Evolutionary conservation across 108 stramenopile genomes (phyloP), one percentile per base, ranked within the genome.

Genomic region (Hondaea fermentalgiana): DNA sequence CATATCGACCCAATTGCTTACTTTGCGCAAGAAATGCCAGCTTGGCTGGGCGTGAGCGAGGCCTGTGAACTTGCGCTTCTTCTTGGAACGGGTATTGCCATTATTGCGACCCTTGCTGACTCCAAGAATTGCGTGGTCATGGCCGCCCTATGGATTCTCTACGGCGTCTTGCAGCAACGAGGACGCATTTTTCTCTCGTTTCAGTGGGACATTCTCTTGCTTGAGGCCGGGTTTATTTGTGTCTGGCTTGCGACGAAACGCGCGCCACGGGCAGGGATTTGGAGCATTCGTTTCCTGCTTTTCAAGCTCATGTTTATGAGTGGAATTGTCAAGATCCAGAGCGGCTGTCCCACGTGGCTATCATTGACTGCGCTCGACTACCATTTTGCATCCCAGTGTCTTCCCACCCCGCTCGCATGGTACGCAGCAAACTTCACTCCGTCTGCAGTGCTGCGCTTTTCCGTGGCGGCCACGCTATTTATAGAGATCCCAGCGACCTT

Each of bases 121-220:
- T 28, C 49, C 19, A 6, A 45, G 23, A 47, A 49, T 47, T 19
- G 42, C 44, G 4, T 59, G 5, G 55, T 90, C 8, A 57, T 91
- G 58, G 53, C 57, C 16, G 10, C n/a, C 17, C 49, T 90, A 5
- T 88, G 57, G 21, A 2, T 71, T 8, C 5, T 43, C 44, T 90
- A 92, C 60, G 59, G 59, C 28, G 5, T 53, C 4, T 29, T 90
- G 8, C 55, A 72, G 17, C 17, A 5, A 17, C 5, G 10, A 4
- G 60, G 69, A 42, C 58, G 91, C 3, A 60, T 87, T 1, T 95
- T 96, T 72, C 95, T 95, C 58, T 87, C 88, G 23, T 96, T 96
- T 91, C 96, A 96, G 93, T 96, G 96, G 96, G 96, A 96, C 60
- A 92, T 91, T 12, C 72, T 96, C 21, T 91, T 96, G 14, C 23